Base-by-base conservation (phyloP, 768 basidiomycete genomes). In the Panaeolus papilionaceus region DNA sequence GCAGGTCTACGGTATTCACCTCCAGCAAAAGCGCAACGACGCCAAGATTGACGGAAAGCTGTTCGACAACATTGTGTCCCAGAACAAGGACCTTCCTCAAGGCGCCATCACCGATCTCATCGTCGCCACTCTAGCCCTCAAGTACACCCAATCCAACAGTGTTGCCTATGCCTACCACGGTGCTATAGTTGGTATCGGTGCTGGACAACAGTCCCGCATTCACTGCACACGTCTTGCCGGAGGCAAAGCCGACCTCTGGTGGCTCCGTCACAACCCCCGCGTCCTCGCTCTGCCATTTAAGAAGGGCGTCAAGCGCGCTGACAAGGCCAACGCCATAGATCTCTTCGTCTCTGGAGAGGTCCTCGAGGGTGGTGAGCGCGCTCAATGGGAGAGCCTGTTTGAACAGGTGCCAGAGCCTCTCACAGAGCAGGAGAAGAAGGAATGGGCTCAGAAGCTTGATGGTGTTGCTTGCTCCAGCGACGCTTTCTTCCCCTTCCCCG, bases 401-500 rank as follows among this genome's bases (percentile, higher is more conserved):
- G 94, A 93, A 70, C 83, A 77, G 11, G 77, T 87, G 4, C 93
- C 96, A 0, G 80, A 79, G 69, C 82, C 90, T 18, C 80, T 99
- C 70, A 87, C 80, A 16, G 84, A 81, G 16, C 83, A 84, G 68
- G 96, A 98, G 80, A 90, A 87, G 76, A 87, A 83, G 74, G 86
- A 87, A 64, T 96, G 95, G 88, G 88, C 88, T 63, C 78, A 72
- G 58, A 81, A 91, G 80, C 81, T 99, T 66, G 90, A 91, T 68
- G 93, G 89, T 23, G 97, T 99, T 63, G 89, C 93, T 6, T 97
- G 98, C 80, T 93, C 94, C 38, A 96, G 94, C 68, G 98, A 99
- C 71, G 98, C 97, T 63, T 99, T 99, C 87, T 99, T 99, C 95
- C 98, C 98, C 18, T 99, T 99, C 89, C 88, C 97, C 12, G 98